A percentile compares a stretch with the other conserved stretches of the same genome.
Evolutionary conservation across 352 stramenopile species (phyloP).

Genomic region (Thalassiosira mediterranea): DNA sequence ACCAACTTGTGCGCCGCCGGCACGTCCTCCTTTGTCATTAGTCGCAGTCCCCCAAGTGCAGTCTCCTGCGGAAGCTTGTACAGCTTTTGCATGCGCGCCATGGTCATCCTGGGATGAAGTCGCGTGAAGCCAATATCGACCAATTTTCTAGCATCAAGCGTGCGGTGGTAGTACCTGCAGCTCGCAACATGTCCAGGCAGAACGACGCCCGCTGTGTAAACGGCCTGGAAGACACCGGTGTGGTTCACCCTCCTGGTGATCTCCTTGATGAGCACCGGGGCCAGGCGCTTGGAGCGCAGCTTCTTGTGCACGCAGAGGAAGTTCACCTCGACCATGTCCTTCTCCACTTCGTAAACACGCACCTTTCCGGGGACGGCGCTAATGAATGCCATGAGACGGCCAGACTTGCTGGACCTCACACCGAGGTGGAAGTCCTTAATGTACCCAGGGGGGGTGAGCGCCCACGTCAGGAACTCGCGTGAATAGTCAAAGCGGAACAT

Average conservation of each 20-base stretch:
- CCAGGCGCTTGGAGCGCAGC: conserved; percentile 90
- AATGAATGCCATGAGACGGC: conserved; percentile 97
- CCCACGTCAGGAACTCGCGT: conserved; percentile 86
- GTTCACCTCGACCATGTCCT: conserved; percentile 94
- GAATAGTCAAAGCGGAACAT: conserved; percentile 94
- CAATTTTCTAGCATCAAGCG: conserved; percentile 98
- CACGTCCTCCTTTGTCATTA: conserved; percentile 84
- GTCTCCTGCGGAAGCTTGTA: conserved; percentile 87
- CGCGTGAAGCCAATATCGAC: conserved; percentile 97
- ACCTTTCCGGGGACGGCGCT: conserved; percentile 91
- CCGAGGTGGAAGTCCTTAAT: conserved; percentile 93
- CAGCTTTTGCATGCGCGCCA: conserved; percentile 90
- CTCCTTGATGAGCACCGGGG: conserved; percentile 99
- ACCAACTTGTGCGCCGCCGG: conserved; percentile 83
- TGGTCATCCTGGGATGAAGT: conserved; percentile 91
- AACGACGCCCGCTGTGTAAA: conserved; percentile 98
- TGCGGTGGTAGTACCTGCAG: conserved; percentile 97
- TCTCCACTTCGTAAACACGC: conserved; percentile 77
- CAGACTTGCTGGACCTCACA: conserved; percentile 90
- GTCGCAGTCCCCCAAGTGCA: conserved; percentile 66
- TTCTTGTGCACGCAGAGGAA: conserved; percentile 99
- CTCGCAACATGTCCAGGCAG: conserved; percentile 93
- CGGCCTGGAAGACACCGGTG: conserved; percentile 91
- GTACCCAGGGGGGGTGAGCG: conserved; percentile 93
- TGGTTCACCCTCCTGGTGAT: conserved; percentile 98